phyloP scores from a whole-genome alignment of 331 rosid species.

The Pyracantha coccinea region DNA sequence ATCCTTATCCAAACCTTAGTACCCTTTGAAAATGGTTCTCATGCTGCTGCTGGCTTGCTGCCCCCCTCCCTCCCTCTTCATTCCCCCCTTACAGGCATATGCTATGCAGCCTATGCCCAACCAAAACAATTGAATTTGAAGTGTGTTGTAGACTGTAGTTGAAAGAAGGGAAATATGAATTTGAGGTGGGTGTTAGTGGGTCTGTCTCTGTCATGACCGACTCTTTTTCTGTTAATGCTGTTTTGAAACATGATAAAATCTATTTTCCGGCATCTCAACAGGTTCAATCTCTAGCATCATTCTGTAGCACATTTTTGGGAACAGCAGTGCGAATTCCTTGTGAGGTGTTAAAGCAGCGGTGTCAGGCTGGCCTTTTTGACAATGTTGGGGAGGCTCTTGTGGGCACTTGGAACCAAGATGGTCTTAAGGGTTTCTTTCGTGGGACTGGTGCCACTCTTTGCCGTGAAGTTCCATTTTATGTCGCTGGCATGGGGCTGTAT shows the following conservation, averaged over 20 bases:
- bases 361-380: constrained; percentile 91
- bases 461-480: constrained; percentile 98
- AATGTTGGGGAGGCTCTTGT: constrained; percentile 80
- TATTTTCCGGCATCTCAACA: constrained; percentile 25
- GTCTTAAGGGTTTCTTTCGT: constrained; percentile 92
- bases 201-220: neutral
- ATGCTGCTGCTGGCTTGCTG: neutral
- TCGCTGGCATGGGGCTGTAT: constrained; percentile 97
- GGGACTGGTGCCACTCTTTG: constrained; percentile 99
- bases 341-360: constrained; percentile 94
- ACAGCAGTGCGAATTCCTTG: constrained; percentile 97
- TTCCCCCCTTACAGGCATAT: neutral
- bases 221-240: constrained; percentile 5
- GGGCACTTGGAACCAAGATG: constrained; percentile 93
- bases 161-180: neutral
- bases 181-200: neutral
- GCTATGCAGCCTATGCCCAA: neutral
- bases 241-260: constrained; percentile 1
- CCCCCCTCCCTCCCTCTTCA: neutral
- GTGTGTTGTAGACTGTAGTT: neutral
- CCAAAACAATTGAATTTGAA: neutral
- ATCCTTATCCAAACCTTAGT: neutral
- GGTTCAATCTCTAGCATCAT: constrained; percentile 91
- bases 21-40: neutral
- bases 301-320: constrained; percentile 94